Conservation (phyloP, 768 basidiomycete species). For the Boletellus ananas region DNA sequence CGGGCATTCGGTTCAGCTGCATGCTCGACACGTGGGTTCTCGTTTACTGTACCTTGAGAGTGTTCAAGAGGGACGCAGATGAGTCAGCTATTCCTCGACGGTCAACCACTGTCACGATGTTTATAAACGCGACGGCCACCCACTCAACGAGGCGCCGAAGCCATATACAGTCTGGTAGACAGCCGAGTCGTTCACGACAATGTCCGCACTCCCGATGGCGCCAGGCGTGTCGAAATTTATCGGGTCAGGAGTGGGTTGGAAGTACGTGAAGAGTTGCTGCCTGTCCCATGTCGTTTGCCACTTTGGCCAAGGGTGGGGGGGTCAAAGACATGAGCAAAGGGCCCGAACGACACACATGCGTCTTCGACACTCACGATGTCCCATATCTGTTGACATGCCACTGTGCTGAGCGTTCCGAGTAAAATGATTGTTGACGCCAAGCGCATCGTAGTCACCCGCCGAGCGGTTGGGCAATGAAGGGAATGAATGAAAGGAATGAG, state of each 20-base stretch:
- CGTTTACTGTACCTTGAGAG: slow-evolving; percentile 51
- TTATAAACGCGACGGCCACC: slow-evolving; percentile 6
- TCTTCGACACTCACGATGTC: slow-evolving; percentile 40
- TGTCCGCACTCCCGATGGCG: slow-evolving; percentile 55
- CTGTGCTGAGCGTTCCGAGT: slow-evolving; percentile 20
- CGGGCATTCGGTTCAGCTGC: slow-evolving; percentile 1
- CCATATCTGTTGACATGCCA: slow-evolving; percentile 49
- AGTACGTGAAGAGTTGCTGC: slow-evolving; percentile 29
- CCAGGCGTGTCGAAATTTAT: slow-evolving; percentile 43
- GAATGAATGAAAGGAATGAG: slow-evolving; percentile 2
- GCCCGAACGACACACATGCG: background rate
- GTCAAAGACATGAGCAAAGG: background rate
- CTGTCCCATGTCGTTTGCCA: slow-evolving; percentile 51
- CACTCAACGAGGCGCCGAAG: slow-evolving; percentile 66
- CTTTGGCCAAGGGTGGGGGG: slow-evolving; percentile 28
- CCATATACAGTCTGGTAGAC: slow-evolving; percentile 64
- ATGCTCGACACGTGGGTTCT: background rate
- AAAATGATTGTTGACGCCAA: slow-evolving; percentile 13
- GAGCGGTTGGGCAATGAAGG: background rate
- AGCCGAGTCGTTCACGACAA: slow-evolving; percentile 51
- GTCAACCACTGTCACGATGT: slow-evolving; percentile 1
- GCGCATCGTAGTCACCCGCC: slow-evolving; percentile 10
- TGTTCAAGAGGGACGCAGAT: slow-evolving; percentile 55
- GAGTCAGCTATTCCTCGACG: slow-evolving; percentile 54
- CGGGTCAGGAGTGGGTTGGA: slow-evolving; percentile 27